Evolutionary conservation across 2,329 filamentous ascomycete genomes (phyloP).

Genomic region (Ascosphaera pollenicola): DNA sequence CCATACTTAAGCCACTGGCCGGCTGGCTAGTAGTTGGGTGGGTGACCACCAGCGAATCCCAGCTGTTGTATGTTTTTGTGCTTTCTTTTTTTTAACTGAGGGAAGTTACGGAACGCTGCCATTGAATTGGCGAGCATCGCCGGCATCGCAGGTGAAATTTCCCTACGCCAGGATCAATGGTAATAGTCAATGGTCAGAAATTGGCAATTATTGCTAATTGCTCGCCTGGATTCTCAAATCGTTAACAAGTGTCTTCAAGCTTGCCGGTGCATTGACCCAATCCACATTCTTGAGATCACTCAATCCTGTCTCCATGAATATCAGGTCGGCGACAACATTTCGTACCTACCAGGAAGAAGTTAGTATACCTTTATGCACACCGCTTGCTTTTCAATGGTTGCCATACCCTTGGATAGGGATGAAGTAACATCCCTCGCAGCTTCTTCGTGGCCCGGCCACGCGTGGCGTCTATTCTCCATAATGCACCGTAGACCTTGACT

Average conservation of each 20-base stretch:
- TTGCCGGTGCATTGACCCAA: slow-evolving; percentile 15
- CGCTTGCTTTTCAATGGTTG: neutral
- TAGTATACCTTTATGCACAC: slow-evolving; percentile 1
- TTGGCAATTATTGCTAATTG: no score
- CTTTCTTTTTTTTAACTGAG: slow-evolving; percentile 3
- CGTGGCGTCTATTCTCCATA: slow-evolving; percentile 33
- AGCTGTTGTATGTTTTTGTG: slow-evolving; percentile 20
- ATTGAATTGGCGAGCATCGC: no score
- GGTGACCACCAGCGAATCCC: slow-evolving; percentile 27
- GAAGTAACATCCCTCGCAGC: slow-evolving; percentile 48
- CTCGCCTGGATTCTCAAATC: neutral
- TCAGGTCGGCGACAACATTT: slow-evolving; percentile 13
- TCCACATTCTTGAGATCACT: slow-evolving; percentile 13
- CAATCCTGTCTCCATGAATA: slow-evolving; percentile 14
- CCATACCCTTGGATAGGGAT: slow-evolving; percentile 61
- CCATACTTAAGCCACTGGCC: slow-evolving; percentile 26
- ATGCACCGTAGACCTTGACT: slow-evolving; percentile 53
- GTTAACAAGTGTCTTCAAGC: slow-evolving; percentile 15
- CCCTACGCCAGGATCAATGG: no score
- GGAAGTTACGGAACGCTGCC: neutral
- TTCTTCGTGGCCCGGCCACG: slow-evolving; percentile 40
- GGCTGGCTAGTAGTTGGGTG: slow-evolving; percentile 27
- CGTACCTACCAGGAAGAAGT: slow-evolving; percentile 13
- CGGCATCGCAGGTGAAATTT: no score
- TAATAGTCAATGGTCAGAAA: no score